These are phyloP conservation scores for Solanum hybrid DNA, from an alignment of 305 asterid genomes.

Conservation along the genomic window DNA sequence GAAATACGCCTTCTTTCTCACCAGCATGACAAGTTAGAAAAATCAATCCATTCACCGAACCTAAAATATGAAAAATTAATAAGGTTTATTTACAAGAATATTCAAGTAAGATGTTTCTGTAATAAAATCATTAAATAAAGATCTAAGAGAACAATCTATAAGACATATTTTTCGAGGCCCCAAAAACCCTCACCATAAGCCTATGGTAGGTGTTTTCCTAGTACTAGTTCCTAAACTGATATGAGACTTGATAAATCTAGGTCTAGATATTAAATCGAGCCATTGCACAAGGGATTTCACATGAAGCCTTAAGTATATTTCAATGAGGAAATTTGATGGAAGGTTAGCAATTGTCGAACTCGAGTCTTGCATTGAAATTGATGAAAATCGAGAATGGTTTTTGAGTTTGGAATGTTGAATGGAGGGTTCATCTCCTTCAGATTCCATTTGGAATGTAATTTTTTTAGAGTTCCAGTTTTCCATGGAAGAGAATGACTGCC, in stretches of 20 bases:
- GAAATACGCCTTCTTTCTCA: background rate
- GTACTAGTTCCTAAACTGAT: background rate
- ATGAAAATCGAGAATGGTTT: background rate
- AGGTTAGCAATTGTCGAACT: background rate
- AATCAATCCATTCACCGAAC: background rate
- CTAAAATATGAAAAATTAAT: too few relatives aligned
- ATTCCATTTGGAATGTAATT: background rate
- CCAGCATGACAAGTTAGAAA: background rate
- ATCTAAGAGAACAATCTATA: background rate
- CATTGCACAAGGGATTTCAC: background rate
- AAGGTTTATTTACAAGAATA: background rate
- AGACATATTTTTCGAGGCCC: background rate
- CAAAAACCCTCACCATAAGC: background rate
- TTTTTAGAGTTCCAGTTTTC: background rate
- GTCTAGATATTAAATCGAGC: background rate
- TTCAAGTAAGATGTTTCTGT: background rate
- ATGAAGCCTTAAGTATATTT: too few relatives aligned
- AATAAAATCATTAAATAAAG: background rate
- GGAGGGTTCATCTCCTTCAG: background rate
- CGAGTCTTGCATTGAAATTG: background rate
- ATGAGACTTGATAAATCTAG: background rate
- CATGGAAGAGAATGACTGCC: background rate
- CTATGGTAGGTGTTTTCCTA: background rate
- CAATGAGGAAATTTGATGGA: background rate
- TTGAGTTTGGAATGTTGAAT: background rate